These are phyloP conservation scores for Solanum dulcamara DNA, from an alignment of 257 asterid species.

Conservation along the genomic window DNA sequence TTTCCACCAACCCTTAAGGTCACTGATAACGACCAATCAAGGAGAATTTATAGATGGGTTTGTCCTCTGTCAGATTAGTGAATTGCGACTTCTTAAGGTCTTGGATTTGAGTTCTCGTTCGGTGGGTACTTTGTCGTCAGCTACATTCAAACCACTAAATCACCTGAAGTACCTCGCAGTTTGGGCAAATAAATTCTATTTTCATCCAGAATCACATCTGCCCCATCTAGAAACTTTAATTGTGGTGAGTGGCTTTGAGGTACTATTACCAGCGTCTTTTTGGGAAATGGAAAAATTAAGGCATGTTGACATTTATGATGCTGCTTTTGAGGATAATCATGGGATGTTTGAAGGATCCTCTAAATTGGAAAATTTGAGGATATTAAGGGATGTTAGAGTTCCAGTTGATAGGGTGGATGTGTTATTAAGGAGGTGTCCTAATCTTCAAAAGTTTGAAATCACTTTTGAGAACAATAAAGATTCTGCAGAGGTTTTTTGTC, in stretches of 20 bases:
- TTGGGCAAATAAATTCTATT: accelerated
- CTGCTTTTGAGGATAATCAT: background rate
- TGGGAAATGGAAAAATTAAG: background rate
- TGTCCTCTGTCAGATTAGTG: background rate
- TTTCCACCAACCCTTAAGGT: background rate
- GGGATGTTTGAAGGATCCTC: background rate
- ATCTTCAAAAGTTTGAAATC: background rate
- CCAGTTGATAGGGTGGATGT: background rate
- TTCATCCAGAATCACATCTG: background rate
- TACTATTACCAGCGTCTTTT: background rate
- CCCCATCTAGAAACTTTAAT: background rate
- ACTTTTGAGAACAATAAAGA: background rate
- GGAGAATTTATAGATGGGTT: background rate
- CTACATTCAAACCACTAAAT: background rate
- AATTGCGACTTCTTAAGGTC: background rate
- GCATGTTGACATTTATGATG: background rate
- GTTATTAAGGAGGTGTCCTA: background rate
- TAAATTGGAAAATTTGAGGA: background rate
- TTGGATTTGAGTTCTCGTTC: background rate
- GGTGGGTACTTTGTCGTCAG: background rate
- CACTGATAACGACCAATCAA: background rate
- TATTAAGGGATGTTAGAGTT: background rate
- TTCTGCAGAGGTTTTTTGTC: background rate
- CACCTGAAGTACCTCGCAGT: background rate
- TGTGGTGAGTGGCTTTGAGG: too few relatives aligned